Conservation (phyloP, 495 filamentous ascomycete genomes). For the Articulospora tetracladia region DNA sequence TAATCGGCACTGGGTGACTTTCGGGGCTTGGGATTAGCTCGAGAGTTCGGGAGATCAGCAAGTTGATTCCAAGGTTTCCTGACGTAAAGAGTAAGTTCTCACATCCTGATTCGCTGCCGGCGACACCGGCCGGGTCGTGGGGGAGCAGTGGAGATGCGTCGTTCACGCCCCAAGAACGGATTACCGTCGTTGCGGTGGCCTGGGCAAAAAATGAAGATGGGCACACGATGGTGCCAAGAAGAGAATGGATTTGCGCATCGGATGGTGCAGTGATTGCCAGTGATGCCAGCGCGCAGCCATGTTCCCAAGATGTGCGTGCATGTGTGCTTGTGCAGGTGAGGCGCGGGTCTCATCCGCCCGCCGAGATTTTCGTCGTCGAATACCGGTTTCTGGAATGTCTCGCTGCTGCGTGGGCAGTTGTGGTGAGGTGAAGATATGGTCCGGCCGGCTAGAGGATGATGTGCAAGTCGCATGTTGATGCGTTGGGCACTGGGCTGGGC, state of each 20-base stretch:
- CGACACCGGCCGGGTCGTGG: background rate
- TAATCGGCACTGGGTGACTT: background rate
- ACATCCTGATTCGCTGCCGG: background rate
- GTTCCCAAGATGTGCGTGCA: background rate
- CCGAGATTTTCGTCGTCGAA: too few relatives aligned
- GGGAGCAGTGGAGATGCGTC: background rate
- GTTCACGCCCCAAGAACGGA: background rate
- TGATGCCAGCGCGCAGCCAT: too few relatives aligned
- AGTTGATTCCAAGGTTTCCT: background rate
- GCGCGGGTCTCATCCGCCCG: too few relatives aligned
- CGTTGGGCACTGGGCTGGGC: too few relatives aligned
- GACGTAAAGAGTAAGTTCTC: background rate
- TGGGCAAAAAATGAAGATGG: constrained; percentile 4
- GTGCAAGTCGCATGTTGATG: too few relatives aligned
- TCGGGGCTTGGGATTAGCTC: background rate
- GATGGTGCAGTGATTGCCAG: too few relatives aligned
- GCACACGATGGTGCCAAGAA: background rate
- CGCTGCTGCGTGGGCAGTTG: too few relatives aligned
- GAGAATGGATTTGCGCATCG: constrained; percentile 8
- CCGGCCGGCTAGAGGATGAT: too few relatives aligned
- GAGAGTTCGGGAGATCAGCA: background rate
- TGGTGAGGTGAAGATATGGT: too few relatives aligned
- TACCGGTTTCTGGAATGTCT: too few relatives aligned
- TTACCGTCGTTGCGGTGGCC: background rate
- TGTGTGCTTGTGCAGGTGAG: background rate